Conservation (phyloP, 2,329 filamentous ascomycete species). For the Venturia nashicola region DNA sequence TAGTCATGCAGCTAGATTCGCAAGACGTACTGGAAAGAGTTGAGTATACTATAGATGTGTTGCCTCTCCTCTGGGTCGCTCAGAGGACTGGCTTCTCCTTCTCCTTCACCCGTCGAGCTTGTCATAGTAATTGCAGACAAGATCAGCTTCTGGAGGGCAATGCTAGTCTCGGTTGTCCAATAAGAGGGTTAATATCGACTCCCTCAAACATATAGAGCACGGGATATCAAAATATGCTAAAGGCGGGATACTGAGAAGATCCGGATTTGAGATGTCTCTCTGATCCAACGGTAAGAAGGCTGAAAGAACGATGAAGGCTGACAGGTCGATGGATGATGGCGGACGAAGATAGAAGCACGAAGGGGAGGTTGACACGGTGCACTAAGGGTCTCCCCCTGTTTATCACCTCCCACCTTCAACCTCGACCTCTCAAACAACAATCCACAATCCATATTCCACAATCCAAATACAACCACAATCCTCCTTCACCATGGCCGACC, state of each 20-base stretch:
- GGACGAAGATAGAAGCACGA: not conserved
- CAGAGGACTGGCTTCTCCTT: constrained; percentile 3
- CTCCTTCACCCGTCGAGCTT: not conserved
- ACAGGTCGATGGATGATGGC: not conserved
- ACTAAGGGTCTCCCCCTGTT: not conserved
- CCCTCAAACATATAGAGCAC: too few species aligned
- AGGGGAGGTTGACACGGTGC: not conserved
- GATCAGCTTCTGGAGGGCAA: too few species aligned
- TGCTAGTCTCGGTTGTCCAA: not conserved
- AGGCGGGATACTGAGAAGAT: not conserved
- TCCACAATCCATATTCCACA: too few species aligned
- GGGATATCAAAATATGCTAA: too few species aligned
- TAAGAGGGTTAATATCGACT: not conserved
- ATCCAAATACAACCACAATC: not conserved
- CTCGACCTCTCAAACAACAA: not conserved
- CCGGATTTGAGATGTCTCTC: not conserved
- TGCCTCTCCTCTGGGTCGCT: constrained; percentile 64
- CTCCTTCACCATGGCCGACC: not conserved
- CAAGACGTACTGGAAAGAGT: constrained; percentile 68
- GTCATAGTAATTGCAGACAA: not conserved
- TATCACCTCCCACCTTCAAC: not conserved
- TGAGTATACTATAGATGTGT: constrained; percentile 69
- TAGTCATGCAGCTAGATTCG: not conserved
- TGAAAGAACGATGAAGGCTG: not conserved
- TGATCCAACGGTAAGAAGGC: not conserved